Evolutionary conservation across 345 rosid species (phyloP), one percentile per base, ranked within the genome.

Genomic region (Iberis pinnata): DNA sequence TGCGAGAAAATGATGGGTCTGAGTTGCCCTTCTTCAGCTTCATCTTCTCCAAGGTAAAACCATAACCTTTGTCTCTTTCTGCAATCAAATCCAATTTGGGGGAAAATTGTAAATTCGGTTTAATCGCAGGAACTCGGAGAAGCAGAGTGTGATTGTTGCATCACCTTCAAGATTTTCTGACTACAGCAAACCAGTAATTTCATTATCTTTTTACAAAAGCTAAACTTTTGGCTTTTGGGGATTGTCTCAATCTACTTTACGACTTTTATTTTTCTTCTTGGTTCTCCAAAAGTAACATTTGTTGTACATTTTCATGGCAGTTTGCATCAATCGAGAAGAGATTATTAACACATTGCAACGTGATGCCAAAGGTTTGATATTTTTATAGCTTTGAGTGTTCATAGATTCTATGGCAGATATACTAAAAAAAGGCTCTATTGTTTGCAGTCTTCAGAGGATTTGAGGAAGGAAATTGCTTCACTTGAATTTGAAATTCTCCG

Each of bases 401-500:
- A 46, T 0, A 11, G n/a, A n/a, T 31, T 16, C 12, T 39, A 14
- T 43, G 12, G 47, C n/a, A 43, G 36, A 29, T 52, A 20, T 24
- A 14, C 4, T 25, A 1, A 9, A 2, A n/a, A 9, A 4, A 17
- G 19, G 48, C 51, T 49, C 0, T 48, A 38, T 33, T 17, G 19
- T n/a, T 27, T 75, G 71, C 61, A 84, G 94, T 77, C 94, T 53
- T 65, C 79, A 50, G 71, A 59, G 43, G 86, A 75, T 57, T 70
- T 88, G 67, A 83, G 65, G 73, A 73, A 73, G 45, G 95, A 88
- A 66, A 82, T 88, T 46, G 84, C 78, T n/a, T 46, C 63, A 13
- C 81, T 84, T 14, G 95, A 88, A 78, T 60, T 69, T 53, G 82
- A 88, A 52, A 88, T 84, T 61, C 50, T 78, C 51, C 81, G 66